Evolutionary conservation across 2,329 filamentous ascomycete genomes (phyloP), one percentile per base, ranked within the genome.

Genomic region (Verticillium albo-atrum): DNA sequence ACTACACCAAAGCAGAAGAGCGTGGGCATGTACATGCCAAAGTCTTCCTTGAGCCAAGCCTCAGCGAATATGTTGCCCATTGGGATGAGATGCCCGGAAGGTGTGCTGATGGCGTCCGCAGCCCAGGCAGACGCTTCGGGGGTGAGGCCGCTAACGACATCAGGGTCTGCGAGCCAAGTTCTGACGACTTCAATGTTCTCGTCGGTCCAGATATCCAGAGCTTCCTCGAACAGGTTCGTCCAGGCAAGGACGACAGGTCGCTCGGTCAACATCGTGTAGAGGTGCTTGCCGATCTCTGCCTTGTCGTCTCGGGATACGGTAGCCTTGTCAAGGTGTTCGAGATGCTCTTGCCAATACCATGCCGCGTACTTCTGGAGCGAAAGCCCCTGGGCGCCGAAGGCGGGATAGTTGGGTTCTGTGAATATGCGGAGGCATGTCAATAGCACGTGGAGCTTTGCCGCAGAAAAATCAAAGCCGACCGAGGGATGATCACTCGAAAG

Each of bases 301-400:
- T 75, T 77, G 51, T 75, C 68, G 0, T 65, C 57, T 0, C 56
- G 58, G 0, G 68, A 61, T 0, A 76, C 64, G 0, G 61, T 61
- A 0, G 61, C 54, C 1, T 69, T 69, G 42, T 77, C 71, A 15
- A 78, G 65, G 0, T 68, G 69, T 0, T 69, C 69, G 14, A 77
- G 58, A 62, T 78, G 76, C 35, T 78, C 75, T 55, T 76, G 76
- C 76, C 76, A 78, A 59, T 78, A 78, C 76, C 76, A 77, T 0
- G 75, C 75, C 0, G 76, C 74, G 35, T 78, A 78, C 52, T 75
- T 25, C 26, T 65, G 62, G 12, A 64, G 7, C 7, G 63, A 60
- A 14, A 62, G 30, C 7, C 62, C 62, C 51, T 64, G 58, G 2
- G 72, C 59, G n/a, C 64, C 63, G 7, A 60, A 59, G 1, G 42